Evolutionary conservation across 768 basidiomycete species (phyloP).

Genomic region (Mycena amicta): DNA sequence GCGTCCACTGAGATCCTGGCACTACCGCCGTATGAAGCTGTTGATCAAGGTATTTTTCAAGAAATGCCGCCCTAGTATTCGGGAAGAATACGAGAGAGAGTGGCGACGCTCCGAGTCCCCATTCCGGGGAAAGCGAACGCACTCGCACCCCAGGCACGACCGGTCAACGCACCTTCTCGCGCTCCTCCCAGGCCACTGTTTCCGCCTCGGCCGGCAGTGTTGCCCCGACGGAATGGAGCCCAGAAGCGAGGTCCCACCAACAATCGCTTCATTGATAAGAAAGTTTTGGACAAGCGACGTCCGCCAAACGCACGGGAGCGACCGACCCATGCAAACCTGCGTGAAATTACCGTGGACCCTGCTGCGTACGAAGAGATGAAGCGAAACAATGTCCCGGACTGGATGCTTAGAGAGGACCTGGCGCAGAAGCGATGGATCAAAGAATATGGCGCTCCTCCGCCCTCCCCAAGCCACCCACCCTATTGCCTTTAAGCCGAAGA

Average conservation of each 20-base stretch:
- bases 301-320: slow-evolving; percentile 32
- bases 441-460: slow-evolving; percentile 34
- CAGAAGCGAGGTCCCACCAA: neutral
- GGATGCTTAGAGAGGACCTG: too few species aligned
- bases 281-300: slow-evolving; percentile 10
- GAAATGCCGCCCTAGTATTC: slow-evolving; percentile 72
- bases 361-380: neutral
- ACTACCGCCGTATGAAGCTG: slow-evolving; percentile 11
- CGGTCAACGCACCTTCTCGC: slow-evolving; percentile 8
- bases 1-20: neutral
- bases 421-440: too few species aligned
- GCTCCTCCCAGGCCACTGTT: neutral
- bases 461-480: too few species aligned
- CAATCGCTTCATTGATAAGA: slow-evolving; percentile 26
- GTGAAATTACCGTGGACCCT: slow-evolving; percentile 70
- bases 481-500: slow-evolving; percentile 57
- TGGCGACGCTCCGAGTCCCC: slow-evolving; percentile 58
- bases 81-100: slow-evolving; percentile 66
- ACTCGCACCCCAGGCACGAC: slow-evolving; percentile 7
- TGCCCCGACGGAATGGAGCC: neutral
- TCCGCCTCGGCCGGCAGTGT: neutral
- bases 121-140: slow-evolving; percentile 20
- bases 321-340: slow-evolving; percentile 55
- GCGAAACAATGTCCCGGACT: neutral
- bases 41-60: slow-evolving; percentile 70